A percentile compares a stretch with the other conserved stretches of the same genome.
Evolutionary conservation across 2,329 filamentous ascomycete genomes (phyloP).

Genomic region (Ophiosphaerella korrae): DNA sequence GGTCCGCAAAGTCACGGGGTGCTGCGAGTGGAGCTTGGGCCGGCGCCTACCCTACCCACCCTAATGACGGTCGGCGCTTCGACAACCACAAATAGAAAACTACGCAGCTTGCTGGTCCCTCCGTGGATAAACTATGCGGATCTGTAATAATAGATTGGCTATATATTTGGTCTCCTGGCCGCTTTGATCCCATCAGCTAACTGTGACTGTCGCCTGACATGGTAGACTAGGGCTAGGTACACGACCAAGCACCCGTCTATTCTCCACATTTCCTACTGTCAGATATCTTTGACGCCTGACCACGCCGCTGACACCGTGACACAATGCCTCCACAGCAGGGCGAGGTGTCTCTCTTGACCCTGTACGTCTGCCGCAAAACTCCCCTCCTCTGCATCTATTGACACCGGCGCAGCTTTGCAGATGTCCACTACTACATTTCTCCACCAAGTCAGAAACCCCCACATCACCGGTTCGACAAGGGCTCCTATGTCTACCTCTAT

Average conservation of each 20-base stretch:
- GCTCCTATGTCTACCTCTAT: slow-evolving; percentile 80
- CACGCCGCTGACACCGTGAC: slow-evolving; percentile 11
- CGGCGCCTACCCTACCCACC: slow-evolving; percentile 17
- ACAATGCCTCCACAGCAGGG: slow-evolving; percentile 56
- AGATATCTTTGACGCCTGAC: slow-evolving; percentile 7
- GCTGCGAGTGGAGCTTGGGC: slow-evolving; percentile 24
- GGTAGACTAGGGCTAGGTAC: slow-evolving; percentile 1
- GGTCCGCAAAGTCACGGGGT: slow-evolving; percentile 34
- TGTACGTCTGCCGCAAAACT: slow-evolving; percentile 45
- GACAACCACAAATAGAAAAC: slow-evolving; percentile 41
- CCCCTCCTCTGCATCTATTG: slow-evolving; percentile 8
- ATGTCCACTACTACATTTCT: slow-evolving; percentile 79
- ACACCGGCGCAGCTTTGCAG: slow-evolving; percentile 65
- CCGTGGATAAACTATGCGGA: neutral
- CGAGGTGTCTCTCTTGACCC: slow-evolving; percentile 53
- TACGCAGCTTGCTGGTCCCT: slow-evolving; percentile 21
- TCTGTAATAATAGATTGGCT: slow-evolving; percentile 13
- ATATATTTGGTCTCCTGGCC: slow-evolving; percentile 22
- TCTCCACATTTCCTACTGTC: slow-evolving; percentile 7
- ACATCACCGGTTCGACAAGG: slow-evolving; percentile 82
- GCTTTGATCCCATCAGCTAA: slow-evolving; percentile 18
- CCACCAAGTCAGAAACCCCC: slow-evolving; percentile 68
- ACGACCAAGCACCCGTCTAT: no score
- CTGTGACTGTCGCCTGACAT: slow-evolving; percentile 5
- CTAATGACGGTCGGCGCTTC: slow-evolving; percentile 40